Base-by-base conservation (phyloP, 2,329 filamentous ascomycete species). In the Neophaeococcomyces aloes region DNA sequence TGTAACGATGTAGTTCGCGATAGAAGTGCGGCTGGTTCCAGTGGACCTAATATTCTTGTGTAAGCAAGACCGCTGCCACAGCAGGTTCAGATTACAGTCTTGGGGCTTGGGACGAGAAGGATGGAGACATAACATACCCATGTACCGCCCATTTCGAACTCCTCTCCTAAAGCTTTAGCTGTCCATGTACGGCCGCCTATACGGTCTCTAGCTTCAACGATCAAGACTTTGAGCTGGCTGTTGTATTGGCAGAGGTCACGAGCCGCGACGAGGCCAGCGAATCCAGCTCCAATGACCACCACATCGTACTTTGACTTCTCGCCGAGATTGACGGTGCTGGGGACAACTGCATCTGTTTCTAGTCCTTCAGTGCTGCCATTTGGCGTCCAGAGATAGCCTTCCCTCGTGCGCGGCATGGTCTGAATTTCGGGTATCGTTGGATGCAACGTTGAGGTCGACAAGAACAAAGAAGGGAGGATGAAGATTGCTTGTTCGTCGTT, bases 101-200 rank as follows among this genome's bases (percentile, higher is more conserved):
- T n/a, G n/a, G n/a, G n/a, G n/a, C n/a, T n/a, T n/a, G n/a, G n/a
- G n/a, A n/a, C n/a, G n/a, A n/a, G n/a, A n/a, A n/a, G n/a, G n/a
- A n/a, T n/a, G n/a, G n/a, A n/a, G n/a, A n/a, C n/a, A n/a, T n/a
- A n/a, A n/a, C n/a, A n/a, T 43, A 43, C 56, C 63, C 64, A 68
- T 0, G 65, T 66, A 0, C 65, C 65, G 7, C 65, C 65, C 61
- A 68, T 65, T 39, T 68, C 65, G 30, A 63, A 57, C 0, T 60
- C 57, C 11, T 57, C 57, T 0, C 61, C 61, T 1, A 61, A 15
- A n/a, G 53, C 52, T 6, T 56, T 51, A 0, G 62, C 59, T 0
- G 61, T 64, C 64, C 63, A 68, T 32, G 63, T 66, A 4, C 64
- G 59, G 1, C 65, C 65, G 3, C 64, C 65, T n/a, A 67, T 63